These are phyloP conservation scores for Fusarium abutilonis DNA, from an alignment of 2,329 filamentous ascomycete genomes.

Conservation along the genomic window DNA sequence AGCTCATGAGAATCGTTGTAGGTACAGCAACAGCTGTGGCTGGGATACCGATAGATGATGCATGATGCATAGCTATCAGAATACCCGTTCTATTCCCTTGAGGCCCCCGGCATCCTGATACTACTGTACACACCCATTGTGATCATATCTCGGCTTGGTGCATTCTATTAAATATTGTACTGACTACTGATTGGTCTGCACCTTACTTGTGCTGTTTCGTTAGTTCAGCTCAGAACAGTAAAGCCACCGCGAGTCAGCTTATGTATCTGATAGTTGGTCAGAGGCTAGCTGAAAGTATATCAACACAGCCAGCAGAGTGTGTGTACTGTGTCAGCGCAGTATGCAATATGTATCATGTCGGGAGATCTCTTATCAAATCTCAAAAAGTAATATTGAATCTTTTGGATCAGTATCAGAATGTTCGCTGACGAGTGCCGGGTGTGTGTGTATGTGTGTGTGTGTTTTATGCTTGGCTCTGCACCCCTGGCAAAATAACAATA, in stretches of 20 bases:
- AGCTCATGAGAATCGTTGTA: slow-evolving; percentile 20
- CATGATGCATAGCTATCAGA: too few species aligned
- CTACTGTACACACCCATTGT: too few species aligned
- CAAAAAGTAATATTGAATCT: slow-evolving; percentile 4
- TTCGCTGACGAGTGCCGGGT: slow-evolving; percentile 15
- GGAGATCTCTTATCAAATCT: too few species aligned
- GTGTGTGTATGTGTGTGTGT: slow-evolving; percentile 16
- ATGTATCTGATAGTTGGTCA: slow-evolving; percentile 22
- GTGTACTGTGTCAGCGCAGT: too few species aligned
- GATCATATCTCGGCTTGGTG: too few species aligned
- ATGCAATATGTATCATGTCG: too few species aligned
- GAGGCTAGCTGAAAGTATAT: not conserved
- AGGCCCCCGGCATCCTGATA: slow-evolving; percentile 9
- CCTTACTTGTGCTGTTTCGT: not conserved
- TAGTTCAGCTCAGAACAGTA: slow-evolving; percentile 28
- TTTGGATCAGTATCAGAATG: slow-evolving; percentile 24
- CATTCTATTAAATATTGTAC: too few species aligned
- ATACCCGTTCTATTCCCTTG: slow-evolving; percentile 9
- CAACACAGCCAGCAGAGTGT: too few species aligned
- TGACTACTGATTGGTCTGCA: slow-evolving; percentile 2
- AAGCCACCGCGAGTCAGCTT: slow-evolving; percentile 41
- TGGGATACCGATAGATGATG: slow-evolving; percentile 2
- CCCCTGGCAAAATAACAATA: not conserved
- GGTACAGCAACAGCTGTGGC: not conserved
- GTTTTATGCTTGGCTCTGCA: not conserved